Evolutionary conservation across 805 yeast species (phyloP).

Genomic region (Metschnikowia noctiluminum): DNA sequence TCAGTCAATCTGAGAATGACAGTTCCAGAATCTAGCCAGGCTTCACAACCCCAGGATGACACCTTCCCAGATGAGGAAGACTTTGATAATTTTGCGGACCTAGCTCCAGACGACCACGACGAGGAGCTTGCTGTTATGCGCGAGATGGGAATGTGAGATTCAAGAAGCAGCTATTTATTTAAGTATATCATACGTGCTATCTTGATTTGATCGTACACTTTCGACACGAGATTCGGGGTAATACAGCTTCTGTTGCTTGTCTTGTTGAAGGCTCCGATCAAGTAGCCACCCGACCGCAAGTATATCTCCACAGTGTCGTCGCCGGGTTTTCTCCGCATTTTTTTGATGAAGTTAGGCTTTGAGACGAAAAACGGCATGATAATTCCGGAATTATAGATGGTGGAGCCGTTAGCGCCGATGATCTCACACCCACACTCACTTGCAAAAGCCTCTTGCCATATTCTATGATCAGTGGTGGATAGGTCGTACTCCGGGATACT

Average conservation of each 20-base stretch:
- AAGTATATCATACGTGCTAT: conserved; percentile 38
- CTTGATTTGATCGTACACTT: conserved; percentile 45
- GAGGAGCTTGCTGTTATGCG: conserved; percentile 37
- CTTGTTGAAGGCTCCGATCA: conserved; percentile 41
- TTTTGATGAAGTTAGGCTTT: conserved; percentile 33
- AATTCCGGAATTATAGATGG: conserved; percentile 45
- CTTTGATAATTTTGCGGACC: conserved; percentile 16
- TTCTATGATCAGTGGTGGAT: conserved; percentile 29
- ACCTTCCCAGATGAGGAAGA: conserved; percentile 17
- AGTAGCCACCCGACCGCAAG: conserved; percentile 34
- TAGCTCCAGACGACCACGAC: conserved; percentile 13
- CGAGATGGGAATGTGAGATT: conserved; percentile 29
- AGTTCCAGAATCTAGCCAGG: background rate
- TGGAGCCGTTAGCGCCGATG: conserved; percentile 25
- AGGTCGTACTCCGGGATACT: conserved; percentile 25
- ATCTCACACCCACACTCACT: conserved; percentile 53
- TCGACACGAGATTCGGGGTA: conserved; percentile 39
- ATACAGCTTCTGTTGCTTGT: conserved; percentile 18
- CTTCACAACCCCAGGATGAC: background rate
- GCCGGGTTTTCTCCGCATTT: background rate
- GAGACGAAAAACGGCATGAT: conserved; percentile 51
- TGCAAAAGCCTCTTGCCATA: conserved; percentile 45
- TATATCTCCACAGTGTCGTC: conserved; percentile 7
- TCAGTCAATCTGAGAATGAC: too few relatives aligned
- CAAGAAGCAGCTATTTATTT: conserved; percentile 1